Percentiles rank a stretch among this genome's conserved stretches.
Conservation (phyloP, 2,329 filamentous ascomycete species). For the Cladophialophora bantiana region DNA sequence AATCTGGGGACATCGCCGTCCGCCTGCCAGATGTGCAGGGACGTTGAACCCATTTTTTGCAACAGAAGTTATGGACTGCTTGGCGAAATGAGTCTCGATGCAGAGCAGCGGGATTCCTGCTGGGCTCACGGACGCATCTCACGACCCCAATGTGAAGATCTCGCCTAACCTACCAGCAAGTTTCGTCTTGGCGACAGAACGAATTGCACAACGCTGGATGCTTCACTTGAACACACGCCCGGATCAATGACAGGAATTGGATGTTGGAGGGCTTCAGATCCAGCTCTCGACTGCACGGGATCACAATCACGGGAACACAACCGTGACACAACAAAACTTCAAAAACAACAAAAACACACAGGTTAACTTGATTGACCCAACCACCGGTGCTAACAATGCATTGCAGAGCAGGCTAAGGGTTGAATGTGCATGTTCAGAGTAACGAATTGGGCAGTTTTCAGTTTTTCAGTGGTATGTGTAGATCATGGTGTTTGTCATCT, state of each 20-base stretch:
- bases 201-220: background rate
- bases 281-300: background rate
- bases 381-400: background rate
- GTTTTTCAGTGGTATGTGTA: background rate
- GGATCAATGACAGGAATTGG: background rate
- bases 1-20: conserved; percentile 95
- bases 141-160: background rate
- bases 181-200: background rate
- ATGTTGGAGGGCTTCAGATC: background rate
- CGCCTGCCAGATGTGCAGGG: conserved; percentile 84
- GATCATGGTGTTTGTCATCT: background rate
- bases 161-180: background rate
- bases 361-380: background rate
- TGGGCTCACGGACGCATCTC: background rate
- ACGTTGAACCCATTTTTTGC: conserved; percentile 15
- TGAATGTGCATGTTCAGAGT: background rate
- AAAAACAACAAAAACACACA: background rate
- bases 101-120: background rate
- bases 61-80: background rate
- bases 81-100: background rate
- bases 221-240: background rate
- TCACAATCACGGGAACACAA: background rate
- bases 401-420: background rate
- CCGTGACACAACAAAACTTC: background rate
- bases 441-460: background rate